Evolutionary conservation across 345 rosid genomes (phyloP), one percentile per base, ranked within the genome.

Genomic region (Salix purpurea): DNA sequence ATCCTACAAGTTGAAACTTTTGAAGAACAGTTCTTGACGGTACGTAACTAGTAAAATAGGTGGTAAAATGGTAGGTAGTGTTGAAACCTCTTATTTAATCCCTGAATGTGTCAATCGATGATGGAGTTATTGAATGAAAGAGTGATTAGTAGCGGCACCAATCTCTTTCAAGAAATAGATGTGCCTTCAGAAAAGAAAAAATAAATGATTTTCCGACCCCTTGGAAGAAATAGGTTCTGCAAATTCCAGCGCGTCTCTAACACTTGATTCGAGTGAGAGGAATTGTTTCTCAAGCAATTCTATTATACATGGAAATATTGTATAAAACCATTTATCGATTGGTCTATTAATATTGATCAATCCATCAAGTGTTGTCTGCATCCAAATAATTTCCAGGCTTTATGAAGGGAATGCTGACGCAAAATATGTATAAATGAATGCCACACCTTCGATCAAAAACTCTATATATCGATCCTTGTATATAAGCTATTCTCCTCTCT

Each of bases 91-190:
- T 30, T 24, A 36, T 36, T 36, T 36, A 36, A 5, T 36, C 37
- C 37, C 37, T 36, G 1, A 36, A 36, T 36, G 69, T 28, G n/a
- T 19, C 54, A 48, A 77, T 64, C 81, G 72, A 78, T 78, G 67
- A 78, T 72, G 39, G 77, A 78, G 80, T 26, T 34, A 15, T 6
- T 40, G 58, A 65, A 40, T 50, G 32, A 65, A 71, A 52, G 40
- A 66, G 14, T 67, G 67, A 67, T 42, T 56, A 42, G 81, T 24
- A 3, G 42, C 30, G n/a, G 28, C 72, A 5, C 37, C 19, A 69
- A 39, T 40, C 40, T 12, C 48, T 67, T n/a, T 13, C 64, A 7
- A 7, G 6, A 58, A 39, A 58, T 28, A 60, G 67, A 58, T 1
- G 18, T 39, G 1, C 30, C 24, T 60, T 58, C 10, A 36, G 44